Base-by-base conservation (phyloP, 2,329 filamentous ascomycete species). In the Neonectria sp. region DNA sequence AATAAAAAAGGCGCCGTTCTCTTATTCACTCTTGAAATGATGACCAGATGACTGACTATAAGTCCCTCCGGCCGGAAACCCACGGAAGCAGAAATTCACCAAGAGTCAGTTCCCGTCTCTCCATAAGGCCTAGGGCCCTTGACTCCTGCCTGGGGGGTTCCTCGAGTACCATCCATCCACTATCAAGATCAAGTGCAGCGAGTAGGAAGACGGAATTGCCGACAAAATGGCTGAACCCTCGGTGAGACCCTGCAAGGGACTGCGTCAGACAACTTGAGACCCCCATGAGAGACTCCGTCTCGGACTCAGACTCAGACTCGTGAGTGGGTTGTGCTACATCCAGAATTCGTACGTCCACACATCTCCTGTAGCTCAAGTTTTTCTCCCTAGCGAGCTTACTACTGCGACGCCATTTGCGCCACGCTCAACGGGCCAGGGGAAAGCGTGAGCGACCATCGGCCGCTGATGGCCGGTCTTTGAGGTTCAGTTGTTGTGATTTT, bases 351-450 rank as follows among this genome's bases (percentile, higher is more conserved):
- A 40, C 37, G 15, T 40, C 37, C 37, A 40, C 17, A 17, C 37
- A 17, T 40, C 6, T 40, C 37, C 37, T 40, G 15, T n/a, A 40
- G 37, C 37, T 40, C 37, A 2, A 40, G 35, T 40, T 17, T 40
- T 31, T 6, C 11, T 29, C n/a, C 49, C 9, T 58, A 58, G 55
- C 17, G 55, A 58, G 43, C 3, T 24, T 46, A 52, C 57, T 60
- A 60, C 45, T 40, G 46, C 40, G 15, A 60, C 57, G 57, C 57
- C 57, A 52, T 27, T 25, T 35, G 21, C 55, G 55, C 55, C 55
- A 58, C 55, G 17, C 21, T 12, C 29, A 35, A 24, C 40, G 40
- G 40, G 17, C 37, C 31, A 13, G 25, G 15, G 35, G 52, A 31
- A 17, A 40, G 51, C 11, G 21, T 12, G n/a, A 21, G 12, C 4